Base-by-base conservation (phyloP, 805 yeast species). In the Zygoascus tannicola region DNA sequence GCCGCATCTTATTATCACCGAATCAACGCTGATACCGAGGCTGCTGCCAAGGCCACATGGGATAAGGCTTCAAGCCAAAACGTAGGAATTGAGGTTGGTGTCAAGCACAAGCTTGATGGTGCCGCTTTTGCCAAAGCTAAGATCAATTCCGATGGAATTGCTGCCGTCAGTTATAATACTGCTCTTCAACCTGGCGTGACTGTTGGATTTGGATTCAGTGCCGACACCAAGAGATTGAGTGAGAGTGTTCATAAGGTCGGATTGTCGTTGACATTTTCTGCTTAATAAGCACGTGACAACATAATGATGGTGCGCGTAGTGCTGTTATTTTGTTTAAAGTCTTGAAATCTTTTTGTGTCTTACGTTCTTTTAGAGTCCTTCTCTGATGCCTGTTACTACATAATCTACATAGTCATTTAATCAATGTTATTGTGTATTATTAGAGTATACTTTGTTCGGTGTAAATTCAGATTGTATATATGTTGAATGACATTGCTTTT, bases 171-270 rank as follows among this genome's bases (percentile, higher is more conserved):
- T 52, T 92, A 88, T 81, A 83, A 90, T 64, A 97, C 90, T 75
- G 81, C 77, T 59, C 77, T 92, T 68, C 85, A 90, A 75, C 94
- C 94, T 50, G 97, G 97, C 69, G 95, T 92, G 59, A 85, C 85
- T 63, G 74, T 92, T 60, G 98, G 98, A 68, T 77, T 92, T 55
- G 98, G 98, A 76, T 84, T 94, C 59, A 86, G 95, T 52, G 81
- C 92, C 70, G 95, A 92, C 70, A 94, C 97, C 60, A 78, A 88
- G 70, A 84, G 90, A 70, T 77, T 90, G 64, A 80, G 85, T 65
- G 97, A 88, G 76, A 85, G 96, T 54, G 95, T 92, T 63, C 98
- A 92, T 81, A 88, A 92, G 80, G 76, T 92, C 62, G 98, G 98
- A 70, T 76, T 86, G 73, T 85, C 95, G 46, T 76, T 92, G 68